Base-by-base conservation (phyloP, 1,139 yeast species). In the Hyphopichia khmerensis region DNA sequence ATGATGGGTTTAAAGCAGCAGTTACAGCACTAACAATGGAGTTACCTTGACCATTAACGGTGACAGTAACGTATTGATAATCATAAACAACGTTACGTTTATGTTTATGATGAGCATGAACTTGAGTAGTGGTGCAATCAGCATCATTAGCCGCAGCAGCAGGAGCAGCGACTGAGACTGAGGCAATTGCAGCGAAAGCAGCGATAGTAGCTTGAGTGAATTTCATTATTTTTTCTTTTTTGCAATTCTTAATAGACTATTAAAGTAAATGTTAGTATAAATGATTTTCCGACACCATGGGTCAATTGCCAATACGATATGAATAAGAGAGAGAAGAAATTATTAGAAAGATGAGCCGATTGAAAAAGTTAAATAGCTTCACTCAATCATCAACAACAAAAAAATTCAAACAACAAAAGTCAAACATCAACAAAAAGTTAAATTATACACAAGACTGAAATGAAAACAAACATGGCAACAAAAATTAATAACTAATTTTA, bases 121-220 rank as follows among this genome's bases (percentile, higher is more conserved):
- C 56, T 42, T 56, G 47, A 56, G 72, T 59, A 41, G 72, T 56
- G 17, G 72, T 60, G 47, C 80, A 75, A 48, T 72, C 72, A 16
- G 52, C 59, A 38, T 51, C 61, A 24, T 54, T 57, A 36, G 63
- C 57, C 31, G 66, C 62, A 46, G 60, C 62, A 42, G 79, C 75
- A 40, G 82, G 77, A 42, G 77, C 78, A 47, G 79, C 79, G 40
- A 64, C 40, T 34, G 69, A 66, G 38, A 72, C 53, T 38, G 67
- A 61, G 41, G 72, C 62, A 42, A 72, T 62, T 41, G 79, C 63
- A 40, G 79, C 68, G 57, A 67, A 55, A 48, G 68, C 67, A 46
- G 66, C 56, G 21, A 65, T 47, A 42, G 66, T 49, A 43, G 67
- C 55, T 42, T 54, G 48, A 41, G 63, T 52, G 41, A 67, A 60